Conservation (phyloP, 2,329 filamentous ascomycete species). For the Fusarium foetens region DNA sequence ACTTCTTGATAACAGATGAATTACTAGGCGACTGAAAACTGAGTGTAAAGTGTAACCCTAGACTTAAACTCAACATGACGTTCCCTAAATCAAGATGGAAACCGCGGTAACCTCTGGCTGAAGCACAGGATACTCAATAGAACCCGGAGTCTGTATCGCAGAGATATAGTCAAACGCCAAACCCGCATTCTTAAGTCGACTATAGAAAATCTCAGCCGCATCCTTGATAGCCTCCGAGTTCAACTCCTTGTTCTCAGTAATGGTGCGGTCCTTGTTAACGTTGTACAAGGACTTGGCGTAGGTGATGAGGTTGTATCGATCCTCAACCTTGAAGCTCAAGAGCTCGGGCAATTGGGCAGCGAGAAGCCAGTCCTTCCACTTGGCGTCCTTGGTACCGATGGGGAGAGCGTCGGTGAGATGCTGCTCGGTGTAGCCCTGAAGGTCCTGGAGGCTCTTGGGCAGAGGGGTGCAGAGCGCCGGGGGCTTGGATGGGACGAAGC, state of each 20-base stretch:
- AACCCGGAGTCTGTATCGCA: conserved; percentile 3
- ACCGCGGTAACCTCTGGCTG: conserved; percentile 25
- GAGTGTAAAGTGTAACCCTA: too few species aligned
- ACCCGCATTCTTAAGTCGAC: neutral
- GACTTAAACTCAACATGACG: rapidly evolving
- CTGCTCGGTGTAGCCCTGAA: conserved; percentile 17
- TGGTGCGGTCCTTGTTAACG: conserved; percentile 9
- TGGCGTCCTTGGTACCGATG: conserved; percentile 14
- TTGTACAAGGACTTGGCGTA: conserved; percentile 28
- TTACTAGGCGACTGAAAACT: too few species aligned
- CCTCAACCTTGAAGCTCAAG: conserved; percentile 29
- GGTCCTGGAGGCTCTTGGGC: neutral
- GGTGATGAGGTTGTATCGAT: conserved; percentile 24
- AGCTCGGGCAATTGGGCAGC: conserved; percentile 19
- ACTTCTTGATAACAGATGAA: too few species aligned
- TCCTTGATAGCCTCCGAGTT: conserved; percentile 1
- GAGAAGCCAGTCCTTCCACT: conserved; percentile 36
- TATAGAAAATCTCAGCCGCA: conserved; percentile 1
- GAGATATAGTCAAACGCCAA: conserved; percentile 3
- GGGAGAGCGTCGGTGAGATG: conserved; percentile 26
- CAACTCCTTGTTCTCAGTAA: neutral
- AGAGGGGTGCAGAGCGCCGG: conserved; percentile 23
- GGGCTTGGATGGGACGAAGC: conserved; percentile 29
- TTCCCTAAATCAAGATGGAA: conserved; percentile 14
- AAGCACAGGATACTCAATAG: conserved; percentile 21